phyloP scores from a whole-genome alignment of 495 filamentous ascomycete species.

The Physcia stellaris region DNA sequence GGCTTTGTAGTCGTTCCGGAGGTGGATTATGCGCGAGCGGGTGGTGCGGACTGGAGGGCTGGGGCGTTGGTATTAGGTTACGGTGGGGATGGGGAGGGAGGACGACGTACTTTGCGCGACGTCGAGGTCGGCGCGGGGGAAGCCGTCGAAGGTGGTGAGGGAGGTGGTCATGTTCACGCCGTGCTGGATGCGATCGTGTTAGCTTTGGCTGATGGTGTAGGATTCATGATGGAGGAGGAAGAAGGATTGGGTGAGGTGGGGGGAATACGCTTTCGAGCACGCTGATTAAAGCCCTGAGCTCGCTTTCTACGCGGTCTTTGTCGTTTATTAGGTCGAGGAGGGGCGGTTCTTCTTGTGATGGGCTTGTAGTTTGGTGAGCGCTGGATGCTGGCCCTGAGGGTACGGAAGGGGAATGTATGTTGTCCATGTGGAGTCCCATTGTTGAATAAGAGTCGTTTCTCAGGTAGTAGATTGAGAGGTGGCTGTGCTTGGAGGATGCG shows the following conservation, averaged over 20 bases:
- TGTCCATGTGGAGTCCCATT: constrained; percentile 46
- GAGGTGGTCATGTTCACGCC: constrained; percentile 83
- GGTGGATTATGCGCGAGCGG: constrained; percentile 71
- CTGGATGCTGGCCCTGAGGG: constrained; percentile 55
- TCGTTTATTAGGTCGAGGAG: constrained; percentile 49
- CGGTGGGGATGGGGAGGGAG: constrained; percentile 1
- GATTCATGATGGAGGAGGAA: no score
- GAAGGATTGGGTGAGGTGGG: no score
- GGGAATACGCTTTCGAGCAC: constrained; percentile 87
- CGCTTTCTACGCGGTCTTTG: constrained; percentile 73
- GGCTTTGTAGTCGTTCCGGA: constrained; percentile 87
- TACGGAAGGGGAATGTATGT: constrained; percentile 62
- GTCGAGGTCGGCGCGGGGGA: constrained; percentile 85
- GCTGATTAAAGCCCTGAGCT: constrained; percentile 67
- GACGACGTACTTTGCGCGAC: constrained; percentile 70
- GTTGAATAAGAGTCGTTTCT: no score
- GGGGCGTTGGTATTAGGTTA: constrained; percentile 11
- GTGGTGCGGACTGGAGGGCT: constrained; percentile 64
- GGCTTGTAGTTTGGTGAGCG: constrained; percentile 34
- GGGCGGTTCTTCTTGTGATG: constrained; percentile 39
- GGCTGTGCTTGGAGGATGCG: no score
- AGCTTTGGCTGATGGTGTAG: no score
- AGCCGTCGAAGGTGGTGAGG: constrained; percentile 84
- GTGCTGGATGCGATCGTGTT: constrained; percentile 66
- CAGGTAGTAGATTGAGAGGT: no score